These are phyloP conservation scores for Candolleomyces aberdarensis DNA, from an alignment of 768 basidiomycete species.

Conservation along the genomic window DNA sequence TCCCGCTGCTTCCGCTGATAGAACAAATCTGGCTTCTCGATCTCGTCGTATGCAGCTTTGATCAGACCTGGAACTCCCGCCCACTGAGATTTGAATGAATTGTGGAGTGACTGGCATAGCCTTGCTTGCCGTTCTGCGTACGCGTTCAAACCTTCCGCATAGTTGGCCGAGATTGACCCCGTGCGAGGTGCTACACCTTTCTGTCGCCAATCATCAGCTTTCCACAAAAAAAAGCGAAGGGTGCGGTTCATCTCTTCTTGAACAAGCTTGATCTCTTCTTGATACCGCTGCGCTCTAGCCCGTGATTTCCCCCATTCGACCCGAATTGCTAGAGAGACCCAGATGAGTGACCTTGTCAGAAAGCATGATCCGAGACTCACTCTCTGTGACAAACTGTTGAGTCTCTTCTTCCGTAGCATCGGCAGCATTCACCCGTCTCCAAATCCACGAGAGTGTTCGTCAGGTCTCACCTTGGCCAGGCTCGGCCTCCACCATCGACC, in stretches of 20 bases:
- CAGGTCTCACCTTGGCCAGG: constrained; percentile 10
- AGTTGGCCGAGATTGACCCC: neutral
- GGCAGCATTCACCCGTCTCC: neutral
- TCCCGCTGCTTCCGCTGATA: neutral
- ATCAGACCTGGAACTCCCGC: neutral
- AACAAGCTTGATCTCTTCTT: constrained; percentile 13
- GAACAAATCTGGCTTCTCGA: neutral
- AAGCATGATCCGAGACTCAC: neutral
- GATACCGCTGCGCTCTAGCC: neutral
- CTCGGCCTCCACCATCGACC: neutral
- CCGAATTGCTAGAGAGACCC: neutral
- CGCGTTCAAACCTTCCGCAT: neutral
- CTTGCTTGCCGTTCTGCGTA: neutral
- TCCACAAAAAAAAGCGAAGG: constrained; percentile 9
- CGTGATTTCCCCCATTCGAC: constrained; percentile 3
- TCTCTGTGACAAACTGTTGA: neutral
- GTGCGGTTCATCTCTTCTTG: constrained; percentile 15
- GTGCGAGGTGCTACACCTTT: neutral
- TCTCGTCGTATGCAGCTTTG: neutral
- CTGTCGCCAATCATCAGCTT: constrained; percentile 7
- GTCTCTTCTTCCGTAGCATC: constrained; percentile 2
- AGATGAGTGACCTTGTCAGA: too few species aligned
- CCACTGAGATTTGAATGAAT: neutral
- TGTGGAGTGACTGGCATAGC: neutral
- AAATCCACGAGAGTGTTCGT: constrained; percentile 18